These are phyloP conservation scores for Ustilago sp. DNA, from an alignment of 1,284 basidiomycete species.

Conservation along the genomic window DNA sequence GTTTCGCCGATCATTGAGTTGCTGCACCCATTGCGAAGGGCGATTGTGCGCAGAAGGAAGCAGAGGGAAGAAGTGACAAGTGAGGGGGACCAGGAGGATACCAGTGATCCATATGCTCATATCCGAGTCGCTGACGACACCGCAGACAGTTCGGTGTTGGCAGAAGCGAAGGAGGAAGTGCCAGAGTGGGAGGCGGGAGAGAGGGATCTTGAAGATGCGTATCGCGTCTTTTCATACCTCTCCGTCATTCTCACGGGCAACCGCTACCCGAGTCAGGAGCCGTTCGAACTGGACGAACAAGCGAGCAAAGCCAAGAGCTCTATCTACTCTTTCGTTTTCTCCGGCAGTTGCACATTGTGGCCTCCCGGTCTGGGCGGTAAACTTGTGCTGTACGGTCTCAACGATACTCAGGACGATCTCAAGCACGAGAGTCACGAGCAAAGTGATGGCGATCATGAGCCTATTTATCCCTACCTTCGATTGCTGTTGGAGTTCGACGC, in stretches of 20 bases:
- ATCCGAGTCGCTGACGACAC: constrained; percentile 18
- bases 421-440: constrained; percentile 71
- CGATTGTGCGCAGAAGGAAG: constrained; percentile 49
- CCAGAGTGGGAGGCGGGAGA: constrained; percentile 35
- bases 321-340: constrained; percentile 78
- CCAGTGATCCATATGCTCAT: constrained; percentile 31
- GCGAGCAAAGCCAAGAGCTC: constrained; percentile 73
- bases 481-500: constrained; percentile 88
- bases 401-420: constrained; percentile 65
- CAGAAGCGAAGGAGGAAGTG: neutral
- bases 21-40: constrained; percentile 50
- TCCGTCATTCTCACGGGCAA: constrained; percentile 85
- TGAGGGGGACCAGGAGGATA: constrained; percentile 4
- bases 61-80: neutral
- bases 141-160: neutral
- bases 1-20: constrained; percentile 89
- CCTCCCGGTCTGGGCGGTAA: constrained; percentile 79
- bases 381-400: constrained; percentile 74
- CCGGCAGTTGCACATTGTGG: constrained; percentile 83
- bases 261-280: constrained; percentile 85
- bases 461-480: constrained; percentile 84
- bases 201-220: constrained; percentile 75
- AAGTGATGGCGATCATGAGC: constrained; percentile 73
- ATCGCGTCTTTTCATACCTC: constrained; percentile 94
- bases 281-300: constrained; percentile 73